Conservation (phyloP, 257 asterid genomes). For the Parsonsia alboflavescens region DNA sequence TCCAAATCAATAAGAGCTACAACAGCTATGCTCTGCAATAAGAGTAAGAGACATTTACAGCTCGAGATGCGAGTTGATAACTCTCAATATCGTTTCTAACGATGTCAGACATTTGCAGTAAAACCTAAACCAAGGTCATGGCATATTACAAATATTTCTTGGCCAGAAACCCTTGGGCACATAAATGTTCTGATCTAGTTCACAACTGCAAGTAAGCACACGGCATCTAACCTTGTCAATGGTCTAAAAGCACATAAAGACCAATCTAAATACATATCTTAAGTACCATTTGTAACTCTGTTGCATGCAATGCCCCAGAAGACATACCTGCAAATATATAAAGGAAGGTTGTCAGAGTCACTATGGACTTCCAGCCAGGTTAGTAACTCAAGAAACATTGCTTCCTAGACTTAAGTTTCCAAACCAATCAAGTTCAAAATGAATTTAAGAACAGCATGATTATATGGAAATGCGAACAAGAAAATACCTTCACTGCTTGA, state of each 20-base stretch:
- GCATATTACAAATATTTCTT: conserved; percentile 37
- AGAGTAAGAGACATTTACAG: conserved; percentile 2
- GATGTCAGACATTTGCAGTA: neutral
- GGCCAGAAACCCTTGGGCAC: conserved; percentile 23
- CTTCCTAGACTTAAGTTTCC: neutral
- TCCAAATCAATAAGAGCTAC: neutral
- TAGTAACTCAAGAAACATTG: neutral
- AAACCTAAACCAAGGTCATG: conserved; percentile 39
- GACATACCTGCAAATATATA: conserved; percentile 35
- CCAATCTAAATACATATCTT: conserved; percentile 17
- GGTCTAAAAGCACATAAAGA: conserved; percentile 23
- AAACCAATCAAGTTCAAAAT: neutral
- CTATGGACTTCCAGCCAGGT: neutral
- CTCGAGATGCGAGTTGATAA: neutral
- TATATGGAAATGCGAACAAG: conserved; percentile 25
- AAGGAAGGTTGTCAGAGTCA: neutral
- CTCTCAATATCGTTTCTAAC: neutral
- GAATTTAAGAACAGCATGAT: neutral
- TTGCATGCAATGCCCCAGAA: conserved; percentile 25
- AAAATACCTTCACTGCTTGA: conserved; percentile 32
- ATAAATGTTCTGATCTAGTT: conserved; percentile 8
- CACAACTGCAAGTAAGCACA: neutral
- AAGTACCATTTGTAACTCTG: conserved; percentile 31
- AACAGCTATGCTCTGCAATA: neutral
- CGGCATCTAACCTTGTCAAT: conserved; percentile 27